phyloP scores from a whole-genome alignment of 1,284 basidiomycete genomes.

The Ustilago shanxiensis region DNA sequence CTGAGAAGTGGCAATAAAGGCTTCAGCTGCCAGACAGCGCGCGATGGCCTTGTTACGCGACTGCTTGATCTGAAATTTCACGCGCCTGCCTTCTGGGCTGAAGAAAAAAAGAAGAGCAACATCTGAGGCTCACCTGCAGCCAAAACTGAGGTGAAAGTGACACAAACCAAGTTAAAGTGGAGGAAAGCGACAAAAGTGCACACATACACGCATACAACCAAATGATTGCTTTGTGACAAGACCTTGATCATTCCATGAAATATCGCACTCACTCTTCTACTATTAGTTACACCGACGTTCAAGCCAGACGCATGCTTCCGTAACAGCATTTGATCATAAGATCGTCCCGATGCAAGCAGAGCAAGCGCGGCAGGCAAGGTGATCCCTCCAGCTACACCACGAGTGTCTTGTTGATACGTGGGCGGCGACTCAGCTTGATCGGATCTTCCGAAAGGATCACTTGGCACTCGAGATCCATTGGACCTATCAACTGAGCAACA shows the following conservation, averaged over 20 bases:
- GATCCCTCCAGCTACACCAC: too few relatives aligned
- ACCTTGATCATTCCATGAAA: not conserved
- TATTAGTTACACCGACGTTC: not conserved
- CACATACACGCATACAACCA: not conserved
- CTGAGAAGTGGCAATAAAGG: not conserved
- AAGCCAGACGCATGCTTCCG: not conserved
- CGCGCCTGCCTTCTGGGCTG: not conserved
- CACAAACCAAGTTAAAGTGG: slow-evolving; percentile 27
- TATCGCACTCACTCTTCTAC: too few relatives aligned
- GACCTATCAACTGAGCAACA: too few relatives aligned
- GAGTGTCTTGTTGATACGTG: too few relatives aligned
- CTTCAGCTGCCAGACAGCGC: not conserved
- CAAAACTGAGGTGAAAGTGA: slow-evolving; percentile 12
- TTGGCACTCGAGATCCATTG: too few relatives aligned
- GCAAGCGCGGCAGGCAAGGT: not conserved
- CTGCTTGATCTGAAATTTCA: slow-evolving; percentile 1
- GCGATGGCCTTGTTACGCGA: slow-evolving; percentile 3
- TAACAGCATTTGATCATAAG: not conserved
- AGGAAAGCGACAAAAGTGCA: slow-evolving; percentile 6
- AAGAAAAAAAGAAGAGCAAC: not conserved
- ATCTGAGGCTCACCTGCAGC: slow-evolving; percentile 3
- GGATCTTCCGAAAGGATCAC: not conserved
- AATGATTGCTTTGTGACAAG: not conserved
- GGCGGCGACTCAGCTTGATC: not conserved
- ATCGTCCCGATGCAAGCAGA: not conserved